Evolutionary conservation across 1,284 basidiomycete genomes (phyloP).

Genomic region (Moniliophthora roreri): DNA sequence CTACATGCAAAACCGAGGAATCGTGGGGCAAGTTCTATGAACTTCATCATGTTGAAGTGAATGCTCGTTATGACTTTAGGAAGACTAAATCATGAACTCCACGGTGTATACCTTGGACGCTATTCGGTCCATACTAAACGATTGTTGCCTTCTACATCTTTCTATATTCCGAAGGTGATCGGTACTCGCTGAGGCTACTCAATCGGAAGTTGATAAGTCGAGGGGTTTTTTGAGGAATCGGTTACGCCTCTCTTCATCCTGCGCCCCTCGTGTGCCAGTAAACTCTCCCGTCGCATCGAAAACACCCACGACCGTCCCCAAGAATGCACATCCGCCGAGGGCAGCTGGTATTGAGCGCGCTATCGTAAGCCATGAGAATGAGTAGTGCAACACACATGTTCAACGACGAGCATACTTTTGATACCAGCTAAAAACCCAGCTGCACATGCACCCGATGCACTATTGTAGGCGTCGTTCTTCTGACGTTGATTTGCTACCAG

Average conservation of each 20-base stretch:
- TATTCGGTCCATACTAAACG: too few relatives aligned
- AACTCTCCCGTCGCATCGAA: conserved; percentile 82
- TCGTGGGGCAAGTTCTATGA: conserved; percentile 61
- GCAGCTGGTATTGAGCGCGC: conserved; percentile 87
- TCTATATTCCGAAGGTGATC: conserved; percentile 8
- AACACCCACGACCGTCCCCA: conserved; percentile 81
- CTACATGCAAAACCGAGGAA: conserved; percentile 40
- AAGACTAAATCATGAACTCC: neutral
- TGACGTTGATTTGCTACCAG: conserved; percentile 80
- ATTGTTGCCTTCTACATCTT: conserved; percentile 20
- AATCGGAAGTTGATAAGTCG: neutral
- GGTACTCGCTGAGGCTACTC: neutral
- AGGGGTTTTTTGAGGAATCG: conserved; percentile 3
- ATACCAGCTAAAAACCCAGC: conserved; percentile 91
- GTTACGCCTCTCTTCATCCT: conserved; percentile 12
- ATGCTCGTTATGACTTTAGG: neutral
- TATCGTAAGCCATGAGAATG: conserved; percentile 29
- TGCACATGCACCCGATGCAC: conserved; percentile 87
- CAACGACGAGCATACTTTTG: conserved; percentile 66
- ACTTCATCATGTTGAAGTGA: conserved; percentile 40
- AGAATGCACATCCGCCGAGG: conserved; percentile 75
- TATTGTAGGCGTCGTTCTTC: conserved; percentile 83
- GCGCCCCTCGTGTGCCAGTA: conserved; percentile 40
- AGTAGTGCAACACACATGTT: too few relatives aligned
- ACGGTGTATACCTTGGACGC: too few relatives aligned